Conservation (phyloP, 768 basidiomycete species). For the Tylopilus sp. region DNA sequence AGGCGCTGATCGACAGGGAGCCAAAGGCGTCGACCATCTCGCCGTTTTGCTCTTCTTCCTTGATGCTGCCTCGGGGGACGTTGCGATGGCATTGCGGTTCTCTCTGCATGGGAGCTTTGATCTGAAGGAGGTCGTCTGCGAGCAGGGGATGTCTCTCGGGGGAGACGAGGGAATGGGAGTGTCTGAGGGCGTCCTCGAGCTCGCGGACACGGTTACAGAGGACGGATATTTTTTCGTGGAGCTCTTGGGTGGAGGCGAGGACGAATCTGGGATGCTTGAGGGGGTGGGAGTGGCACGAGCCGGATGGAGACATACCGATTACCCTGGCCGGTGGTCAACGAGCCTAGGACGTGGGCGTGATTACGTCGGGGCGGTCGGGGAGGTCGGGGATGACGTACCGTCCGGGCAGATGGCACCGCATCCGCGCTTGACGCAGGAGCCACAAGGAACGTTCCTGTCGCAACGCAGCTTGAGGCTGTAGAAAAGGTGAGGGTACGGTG, state of each 20-base stretch:
- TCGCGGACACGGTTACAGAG: conserved; percentile 71
- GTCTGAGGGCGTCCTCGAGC: conserved; percentile 67
- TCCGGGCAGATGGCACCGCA: conserved; percentile 83
- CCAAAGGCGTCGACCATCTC: conserved; percentile 81
- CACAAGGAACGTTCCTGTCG: conserved; percentile 73
- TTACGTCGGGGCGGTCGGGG: conserved; percentile 16
- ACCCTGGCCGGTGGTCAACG: conserved; percentile 77
- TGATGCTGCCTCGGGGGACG: conserved; percentile 34
- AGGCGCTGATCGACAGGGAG: conserved; percentile 67
- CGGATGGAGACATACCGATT: conserved; percentile 51
- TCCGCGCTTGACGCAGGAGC: conserved; percentile 77
- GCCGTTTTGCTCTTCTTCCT: conserved; percentile 61
- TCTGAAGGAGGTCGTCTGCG: conserved; percentile 64
- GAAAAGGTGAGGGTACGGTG: background rate
- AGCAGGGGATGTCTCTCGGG: conserved; percentile 64
- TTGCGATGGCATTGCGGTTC: conserved; percentile 50
- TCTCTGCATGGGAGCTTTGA: conserved; percentile 75
- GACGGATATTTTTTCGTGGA: conserved; percentile 79
- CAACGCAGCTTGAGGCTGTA: conserved; percentile 41
- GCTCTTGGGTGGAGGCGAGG: conserved; percentile 73
- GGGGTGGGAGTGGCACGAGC: background rate
- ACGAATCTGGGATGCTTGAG: conserved; percentile 52
- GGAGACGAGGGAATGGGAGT: conserved; percentile 56
- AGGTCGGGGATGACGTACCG: conserved; percentile 39
- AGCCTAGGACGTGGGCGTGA: conserved; percentile 44